Conservation (phyloP, 208 protist species). For the Vickermania ingenoplastis region DNA sequence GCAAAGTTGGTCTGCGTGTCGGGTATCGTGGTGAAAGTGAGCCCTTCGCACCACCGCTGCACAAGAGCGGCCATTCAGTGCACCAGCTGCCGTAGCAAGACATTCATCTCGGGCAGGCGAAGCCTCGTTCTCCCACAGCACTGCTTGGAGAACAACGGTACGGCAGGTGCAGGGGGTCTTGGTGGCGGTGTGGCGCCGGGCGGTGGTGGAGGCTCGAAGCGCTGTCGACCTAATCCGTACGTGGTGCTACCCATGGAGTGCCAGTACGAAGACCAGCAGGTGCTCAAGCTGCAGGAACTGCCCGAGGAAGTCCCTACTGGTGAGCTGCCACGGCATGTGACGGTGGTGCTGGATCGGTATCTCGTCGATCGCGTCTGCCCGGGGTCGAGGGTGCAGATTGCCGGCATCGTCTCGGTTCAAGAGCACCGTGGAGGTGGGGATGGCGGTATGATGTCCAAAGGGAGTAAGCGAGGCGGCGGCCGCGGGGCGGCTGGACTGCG, state of each 20-base stretch:
- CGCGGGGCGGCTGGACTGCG: slow-evolving; percentile 65
- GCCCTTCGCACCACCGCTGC: slow-evolving; percentile 69
- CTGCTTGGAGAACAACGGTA: slow-evolving; percentile 77
- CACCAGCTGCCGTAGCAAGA: slow-evolving; percentile 81
- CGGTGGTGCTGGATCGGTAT: slow-evolving; percentile 84
- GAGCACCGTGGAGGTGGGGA: slow-evolving; percentile 61
- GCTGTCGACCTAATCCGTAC: slow-evolving; percentile 89
- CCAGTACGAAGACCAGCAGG: slow-evolving; percentile 90
- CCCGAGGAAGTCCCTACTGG: slow-evolving; percentile 92
- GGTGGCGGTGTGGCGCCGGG: no score
- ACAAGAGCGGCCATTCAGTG: slow-evolving; percentile 85
- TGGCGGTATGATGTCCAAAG: neutral
- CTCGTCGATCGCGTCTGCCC: slow-evolving; percentile 91
- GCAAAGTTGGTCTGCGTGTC: slow-evolving; percentile 75
- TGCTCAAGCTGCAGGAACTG: slow-evolving; percentile 93
- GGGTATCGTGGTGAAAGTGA: slow-evolving; percentile 87
- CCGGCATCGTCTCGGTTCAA: slow-evolving; percentile 77
- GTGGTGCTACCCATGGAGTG: slow-evolving; percentile 89
- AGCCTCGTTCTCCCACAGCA: slow-evolving; percentile 72
- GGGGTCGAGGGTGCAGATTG: slow-evolving; percentile 95
- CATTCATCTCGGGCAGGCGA: slow-evolving; percentile 67
- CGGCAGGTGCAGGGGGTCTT: slow-evolving; percentile 13
- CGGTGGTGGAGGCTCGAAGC: slow-evolving; percentile 9
- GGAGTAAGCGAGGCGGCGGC: slow-evolving; percentile 13
- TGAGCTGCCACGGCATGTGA: slow-evolving; percentile 86